Base-by-base conservation (phyloP, 805 yeast species). In the Teunomyces pallodes region DNA sequence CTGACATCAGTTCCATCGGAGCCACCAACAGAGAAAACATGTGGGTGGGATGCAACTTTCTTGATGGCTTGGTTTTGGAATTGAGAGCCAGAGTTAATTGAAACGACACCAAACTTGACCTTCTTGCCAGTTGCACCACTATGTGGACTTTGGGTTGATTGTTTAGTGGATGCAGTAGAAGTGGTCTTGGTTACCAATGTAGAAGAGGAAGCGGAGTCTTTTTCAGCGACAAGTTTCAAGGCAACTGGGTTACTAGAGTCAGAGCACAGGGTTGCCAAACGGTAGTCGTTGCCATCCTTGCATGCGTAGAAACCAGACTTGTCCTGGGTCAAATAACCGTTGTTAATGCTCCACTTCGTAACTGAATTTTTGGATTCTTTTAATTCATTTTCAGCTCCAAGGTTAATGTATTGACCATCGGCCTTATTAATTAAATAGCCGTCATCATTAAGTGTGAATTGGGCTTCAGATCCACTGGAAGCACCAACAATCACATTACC, bases 1-100 rank as follows among this genome's bases (percentile, higher is more conserved):
- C 51, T 42, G 38, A 65, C 54, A 35, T 51, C 62, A 7, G 52
- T 52, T 10, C 72, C 73, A 16, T 61, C 62, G 30, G 42, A 16
- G 7, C 71, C 71, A 12, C 70, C 73, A 27, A 67, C 69, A 9
- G 66, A 53, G 51, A 67, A 67, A 4, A 66, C 71, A 43, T 64
- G 69, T 7, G 64, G 63, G 55, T 67, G 70, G 2, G 60, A 50
- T 9, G 49, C 55, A 13, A 61, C 70, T 51, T 65, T 65, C 48
- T 55, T 64, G 54, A 65, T 61, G 2, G 60, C 44, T 7, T 53
- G 43, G 53, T 61, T 50, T 45, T 66, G 66, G 53, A 66, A 58
- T 17, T 53, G 42, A 5, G 64, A 39, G 5, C 69, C 70, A 2
- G 68, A 57, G 46, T 51, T 55, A 38, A 56, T 57, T 35, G 64